Base-by-base conservation (phyloP, 192 early-diverging fungal species). In the Podila epigama region DNA sequence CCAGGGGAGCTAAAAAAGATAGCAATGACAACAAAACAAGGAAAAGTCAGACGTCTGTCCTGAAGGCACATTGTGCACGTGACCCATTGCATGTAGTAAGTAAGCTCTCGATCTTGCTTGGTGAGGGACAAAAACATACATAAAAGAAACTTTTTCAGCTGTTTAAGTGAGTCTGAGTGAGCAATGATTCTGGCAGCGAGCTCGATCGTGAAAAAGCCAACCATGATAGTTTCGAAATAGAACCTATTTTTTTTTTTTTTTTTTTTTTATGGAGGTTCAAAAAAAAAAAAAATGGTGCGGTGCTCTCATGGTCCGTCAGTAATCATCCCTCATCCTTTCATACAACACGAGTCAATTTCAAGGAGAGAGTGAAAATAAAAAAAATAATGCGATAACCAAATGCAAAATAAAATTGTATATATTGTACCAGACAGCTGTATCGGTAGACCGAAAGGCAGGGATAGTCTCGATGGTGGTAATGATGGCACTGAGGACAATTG, bases 401-500 rank as follows among this genome's bases (percentile, higher is more conserved):
- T 58, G 9, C 37, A 40, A 33, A 37, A 57, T 33, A 2, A 9
- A 9, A 7, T 36, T 39, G 11, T 33, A 3, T 9, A 36, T 59
- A 16, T 61, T 44, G 60, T 80, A 85, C 85, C 85, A 87, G 5
- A 85, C 64, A 33, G 55, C 58, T 33, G 72, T 84, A 33, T 82
- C 70, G 28, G 72, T 80, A 5, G 84, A 83, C 29, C 87, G 82
- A 52, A 91, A 89, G 28, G 88, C 31, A 39, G 92, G 92, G 36
- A 93, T 91, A n/a, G 92, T 93, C 80, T 93, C 92, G 41, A 93
- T 75, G 13, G 90, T 91, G 0, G 91, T 89, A 50, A 90, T 84
- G 2, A 91, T 82, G 3, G 91, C 89, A 75, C 88, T 88, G 28
- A 88, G 77, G 12, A 92, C 85, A 53, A 93, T 93, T 51, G 88